Evolutionary conservation across 164 flowering plant genomes (phyloP), one percentile per base, ranked within the genome.

Genomic region (Tetrastigma voinierianum): DNA sequence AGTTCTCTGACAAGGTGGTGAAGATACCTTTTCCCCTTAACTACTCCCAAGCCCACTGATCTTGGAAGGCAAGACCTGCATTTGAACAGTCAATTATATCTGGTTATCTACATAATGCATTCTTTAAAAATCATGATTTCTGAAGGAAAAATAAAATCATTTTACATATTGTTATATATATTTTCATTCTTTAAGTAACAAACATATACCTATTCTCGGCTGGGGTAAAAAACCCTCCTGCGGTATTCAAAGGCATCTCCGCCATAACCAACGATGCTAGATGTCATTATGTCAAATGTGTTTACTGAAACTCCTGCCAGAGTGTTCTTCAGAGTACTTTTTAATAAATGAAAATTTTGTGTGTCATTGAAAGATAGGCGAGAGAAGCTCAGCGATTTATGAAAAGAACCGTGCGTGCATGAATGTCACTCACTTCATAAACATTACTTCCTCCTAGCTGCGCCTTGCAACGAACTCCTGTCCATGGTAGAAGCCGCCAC

Each of bases 21-120:
- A n/a, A n/a, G n/a, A n/a, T n/a, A n/a, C n/a, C n/a, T n/a, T n/a
- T 85, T 67, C 78, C 86, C 87, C 91, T 23, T 68, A 74, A 54
- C 84, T 47, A 69, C 15, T 11, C 12, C 64, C 2, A 19, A 13
- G 47, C 87, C 77, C 68, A 89, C 56, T 72, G 20, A n/a, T 52
- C 46, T 1, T 13, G 9, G 1, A 0, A 1, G n/a, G 66, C 93
- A 88, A 43, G 43, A 68, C 74, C 91, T 87, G 70, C 57, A 66
- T 55, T 47, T 12, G 12, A 18, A 17, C 2, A 48, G 10, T 2
- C 16, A 43, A 20, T 25, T 32, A 10, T 13, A 1, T 16, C 44
- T 25, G 6, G 40, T 25, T 4, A n/a, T n/a, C n/a, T 25, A 0
- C 6, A 25, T 4, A 25, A 25, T 25, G 6, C 40, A 4, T 7